phyloP scores from a whole-genome alignment of 169 alveolate species.

The Sarcocystis neurona region DNA sequence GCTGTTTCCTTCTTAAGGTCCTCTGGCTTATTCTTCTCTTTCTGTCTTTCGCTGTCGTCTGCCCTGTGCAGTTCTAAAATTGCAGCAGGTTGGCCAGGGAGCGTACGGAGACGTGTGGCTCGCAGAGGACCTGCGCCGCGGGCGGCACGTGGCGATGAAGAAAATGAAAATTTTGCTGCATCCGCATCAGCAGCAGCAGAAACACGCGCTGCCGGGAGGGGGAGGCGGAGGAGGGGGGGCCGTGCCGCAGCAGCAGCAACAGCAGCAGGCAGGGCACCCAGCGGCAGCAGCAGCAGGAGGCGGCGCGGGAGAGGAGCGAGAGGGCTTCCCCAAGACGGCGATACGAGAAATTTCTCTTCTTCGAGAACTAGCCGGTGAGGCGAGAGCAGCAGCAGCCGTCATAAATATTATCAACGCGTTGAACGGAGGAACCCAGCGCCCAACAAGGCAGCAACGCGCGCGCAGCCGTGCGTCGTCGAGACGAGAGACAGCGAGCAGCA shows the following conservation, averaged over 20 bases:
- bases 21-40: background rate
- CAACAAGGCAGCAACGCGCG: background rate
- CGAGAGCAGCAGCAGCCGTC: background rate
- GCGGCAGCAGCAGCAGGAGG: slow-evolving; percentile 23
- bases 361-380: slow-evolving; percentile 47
- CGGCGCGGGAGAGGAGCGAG: slow-evolving; percentile 77
- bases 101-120: slow-evolving; percentile 92
- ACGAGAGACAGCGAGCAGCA: too few relatives aligned
- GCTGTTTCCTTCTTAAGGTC: background rate
- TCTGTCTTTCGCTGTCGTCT: background rate
- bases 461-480: background rate
- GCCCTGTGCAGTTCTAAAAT: slow-evolving; percentile 70
- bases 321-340: slow-evolving; percentile 87
- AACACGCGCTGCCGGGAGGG: background rate
- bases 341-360: slow-evolving; percentile 84
- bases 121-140: slow-evolving; percentile 82
- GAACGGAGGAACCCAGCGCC: background rate
- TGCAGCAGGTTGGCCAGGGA: slow-evolving; percentile 89
- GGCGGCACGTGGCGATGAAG: slow-evolving; percentile 83
- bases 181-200: slow-evolving; percentile 15
- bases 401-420: background rate
- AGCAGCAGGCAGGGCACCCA: background rate
- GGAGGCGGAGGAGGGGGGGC: slow-evolving; percentile 2
- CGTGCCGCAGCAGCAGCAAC: background rate
- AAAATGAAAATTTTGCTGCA: slow-evolving; percentile 75